Conservation (phyloP, 495 filamentous ascomycete genomes). For the Pyrenula massariospora region DNA sequence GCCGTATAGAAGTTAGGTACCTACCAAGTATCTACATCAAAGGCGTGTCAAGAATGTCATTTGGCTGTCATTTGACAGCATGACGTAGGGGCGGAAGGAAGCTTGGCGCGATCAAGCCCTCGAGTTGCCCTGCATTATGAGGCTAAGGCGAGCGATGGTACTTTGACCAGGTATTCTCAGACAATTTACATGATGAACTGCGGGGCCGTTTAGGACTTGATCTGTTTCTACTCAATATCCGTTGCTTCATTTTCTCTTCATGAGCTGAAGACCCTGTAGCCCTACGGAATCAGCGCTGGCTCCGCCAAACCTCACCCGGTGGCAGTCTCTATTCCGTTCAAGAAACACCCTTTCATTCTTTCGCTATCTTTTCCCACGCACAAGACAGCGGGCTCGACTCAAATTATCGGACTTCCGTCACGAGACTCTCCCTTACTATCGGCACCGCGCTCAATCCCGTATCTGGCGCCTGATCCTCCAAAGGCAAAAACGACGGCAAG, state of each 20-base stretch:
- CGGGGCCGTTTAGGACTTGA: too few species aligned
- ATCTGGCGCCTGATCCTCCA: conserved; percentile 63
- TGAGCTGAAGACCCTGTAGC: too few species aligned
- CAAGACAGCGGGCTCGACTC: conserved; percentile 46
- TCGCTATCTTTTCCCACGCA: conserved; percentile 40
- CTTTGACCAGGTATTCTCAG: too few species aligned
- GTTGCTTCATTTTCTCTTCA: too few species aligned
- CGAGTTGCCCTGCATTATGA: background rate
- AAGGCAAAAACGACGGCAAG: conserved; percentile 41
- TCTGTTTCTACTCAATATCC: too few species aligned
- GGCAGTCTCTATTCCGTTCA: background rate
- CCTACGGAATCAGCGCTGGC: background rate
- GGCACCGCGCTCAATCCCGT: conserved; percentile 55
- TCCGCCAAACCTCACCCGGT: background rate
- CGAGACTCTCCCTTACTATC: conserved; percentile 61
- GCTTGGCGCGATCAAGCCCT: background rate
- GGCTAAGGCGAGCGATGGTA: background rate
- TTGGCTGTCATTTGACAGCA: too few species aligned
- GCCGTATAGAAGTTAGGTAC: too few species aligned
- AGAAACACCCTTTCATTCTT: conserved; percentile 8
- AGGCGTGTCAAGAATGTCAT: too few species aligned
- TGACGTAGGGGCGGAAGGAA: too few species aligned
- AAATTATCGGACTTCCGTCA: conserved; percentile 55
- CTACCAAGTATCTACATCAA: too few species aligned
- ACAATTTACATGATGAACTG: too few species aligned